Evolutionary conservation across 306 rosid species (phyloP), one percentile per base, ranked within the genome.

Genomic region (Cucurbita moschata): DNA sequence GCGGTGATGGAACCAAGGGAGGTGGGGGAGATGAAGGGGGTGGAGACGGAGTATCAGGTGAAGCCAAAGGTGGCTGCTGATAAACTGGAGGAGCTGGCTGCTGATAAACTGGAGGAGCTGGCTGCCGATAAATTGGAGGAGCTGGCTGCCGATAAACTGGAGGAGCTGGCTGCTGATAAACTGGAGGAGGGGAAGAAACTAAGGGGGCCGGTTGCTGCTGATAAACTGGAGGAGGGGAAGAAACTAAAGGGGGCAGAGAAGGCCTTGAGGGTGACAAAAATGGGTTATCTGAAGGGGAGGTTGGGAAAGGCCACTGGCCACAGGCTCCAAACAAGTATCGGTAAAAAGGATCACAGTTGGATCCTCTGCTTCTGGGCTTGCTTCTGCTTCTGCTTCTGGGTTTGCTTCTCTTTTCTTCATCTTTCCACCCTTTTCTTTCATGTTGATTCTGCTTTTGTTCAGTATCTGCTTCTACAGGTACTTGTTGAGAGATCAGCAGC

Each of bases 241-340:
- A 71, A 8, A 79, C 59, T 19, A 73, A 13, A 21, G 39, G 43
- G 3, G 87, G 85, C 10, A 58, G 16, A 56, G 79, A 74, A 18
- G 86, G 80, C 4, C 56, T 87, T 35, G 87, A 62, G 50, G 86
- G 89, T 12, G 55, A 71, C 57, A 23, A 69, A 83, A 90, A 90
- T 0, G 98, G 98, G 78, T 92, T 92, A 52, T 88, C 40, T 49
- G 82, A 89, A 40, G 87, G 83, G 42, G 51, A 80, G 1, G 81
- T 88, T 62, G 92, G 83, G 30, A 92, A 92, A 81, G 98, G 92
- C 96, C 96, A 92, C 61, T 79, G 85, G 58, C 88, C 91, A 67
- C 98, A 92, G 8, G 60, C 21, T n/a, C 55, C 91, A 82, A 56
- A 90, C 14, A 92, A 71, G 64, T 64, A 92, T 37, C 81, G 77